phyloP scores from a whole-genome alignment of 495 filamentous ascomycete species.

The Penicillium nucicola region DNA sequence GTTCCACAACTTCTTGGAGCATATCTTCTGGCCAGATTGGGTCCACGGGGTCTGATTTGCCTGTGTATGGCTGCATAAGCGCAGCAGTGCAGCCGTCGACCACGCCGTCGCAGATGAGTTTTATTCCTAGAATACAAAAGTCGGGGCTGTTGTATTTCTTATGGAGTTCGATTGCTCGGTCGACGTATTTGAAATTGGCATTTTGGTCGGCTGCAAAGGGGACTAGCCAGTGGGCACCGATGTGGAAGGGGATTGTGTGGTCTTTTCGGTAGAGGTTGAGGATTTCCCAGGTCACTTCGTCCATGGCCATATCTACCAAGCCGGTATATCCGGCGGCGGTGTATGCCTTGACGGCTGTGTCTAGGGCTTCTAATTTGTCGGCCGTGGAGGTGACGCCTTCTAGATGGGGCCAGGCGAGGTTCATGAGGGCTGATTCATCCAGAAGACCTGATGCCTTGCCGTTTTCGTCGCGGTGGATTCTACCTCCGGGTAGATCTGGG shows the following conservation, averaged over 20 bases:
- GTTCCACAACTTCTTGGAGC: conserved; percentile 51
- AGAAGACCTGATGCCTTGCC: conserved; percentile 55
- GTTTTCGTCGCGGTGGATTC: conserved; percentile 50
- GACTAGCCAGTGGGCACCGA: conserved; percentile 64
- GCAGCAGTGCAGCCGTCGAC: conserved; percentile 66
- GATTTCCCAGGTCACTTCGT: conserved; percentile 57
- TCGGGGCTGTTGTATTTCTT: conserved; percentile 48
- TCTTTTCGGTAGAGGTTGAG: conserved; percentile 45
- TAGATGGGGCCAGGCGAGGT: conserved; percentile 58
- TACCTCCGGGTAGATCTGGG: conserved; percentile 53
- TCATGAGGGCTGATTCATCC: conserved; percentile 54
- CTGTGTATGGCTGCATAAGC: conserved; percentile 56
- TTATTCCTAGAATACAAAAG: conserved; percentile 61
- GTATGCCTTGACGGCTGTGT: conserved; percentile 48
- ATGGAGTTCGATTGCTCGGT: conserved; percentile 56
- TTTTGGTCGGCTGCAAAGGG: conserved; percentile 20
- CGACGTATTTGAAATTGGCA: conserved; percentile 36
- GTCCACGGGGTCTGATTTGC: conserved; percentile 37
- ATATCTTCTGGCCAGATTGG: conserved; percentile 55
- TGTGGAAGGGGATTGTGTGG: conserved; percentile 48
- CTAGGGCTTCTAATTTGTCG: conserved; percentile 51
- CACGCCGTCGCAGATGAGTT: conserved; percentile 66
- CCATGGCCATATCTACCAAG: conserved; percentile 70
- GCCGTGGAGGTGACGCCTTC: conserved; percentile 47
- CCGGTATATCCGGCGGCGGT: conserved; percentile 59